These are phyloP conservation scores for Acacia crassicarpa DNA, from an alignment of 306 rosid genomes.

Conservation along the genomic window DNA sequence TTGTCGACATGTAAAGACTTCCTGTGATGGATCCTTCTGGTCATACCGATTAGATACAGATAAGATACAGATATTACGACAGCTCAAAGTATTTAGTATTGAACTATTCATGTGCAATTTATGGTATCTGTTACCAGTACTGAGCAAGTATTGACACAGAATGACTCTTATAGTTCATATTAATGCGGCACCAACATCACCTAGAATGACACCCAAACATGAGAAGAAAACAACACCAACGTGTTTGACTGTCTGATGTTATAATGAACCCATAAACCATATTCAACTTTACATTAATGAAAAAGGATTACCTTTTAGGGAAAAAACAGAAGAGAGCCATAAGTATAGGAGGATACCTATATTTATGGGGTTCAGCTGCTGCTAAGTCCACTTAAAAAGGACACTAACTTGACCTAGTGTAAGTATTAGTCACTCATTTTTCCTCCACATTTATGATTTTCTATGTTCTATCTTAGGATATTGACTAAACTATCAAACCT, in stretches of 20 bases:
- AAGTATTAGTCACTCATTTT: not conserved
- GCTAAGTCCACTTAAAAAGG: not conserved
- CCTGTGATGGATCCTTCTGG: conserved; percentile 2
- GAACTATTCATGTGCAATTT: not conserved
- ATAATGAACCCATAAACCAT: not conserved
- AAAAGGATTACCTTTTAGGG: not conserved
- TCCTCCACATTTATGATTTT: not conserved
- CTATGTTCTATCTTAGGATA: not conserved
- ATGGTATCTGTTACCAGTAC: not conserved
- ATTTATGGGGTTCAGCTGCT: not conserved
- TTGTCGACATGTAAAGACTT: conserved; percentile 22
- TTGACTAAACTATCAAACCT: not conserved
- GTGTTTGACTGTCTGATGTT: not conserved
- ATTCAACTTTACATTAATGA: not conserved
- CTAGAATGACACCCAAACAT: not conserved
- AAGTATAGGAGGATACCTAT: not conserved
- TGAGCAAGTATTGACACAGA: not conserved
- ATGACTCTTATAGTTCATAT: not conserved
- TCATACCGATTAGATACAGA: not conserved
- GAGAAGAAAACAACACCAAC: not conserved
- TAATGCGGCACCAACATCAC: not conserved
- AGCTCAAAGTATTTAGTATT: not conserved
- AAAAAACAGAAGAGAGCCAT: not conserved
- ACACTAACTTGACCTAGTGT: not conserved
- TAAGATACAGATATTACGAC: not conserved